A percentile compares a stretch with the other conserved stretches of the same genome.
Conservation (phyloP, 495 filamentous ascomycete species). For the Parathielavia appendiculata region DNA sequence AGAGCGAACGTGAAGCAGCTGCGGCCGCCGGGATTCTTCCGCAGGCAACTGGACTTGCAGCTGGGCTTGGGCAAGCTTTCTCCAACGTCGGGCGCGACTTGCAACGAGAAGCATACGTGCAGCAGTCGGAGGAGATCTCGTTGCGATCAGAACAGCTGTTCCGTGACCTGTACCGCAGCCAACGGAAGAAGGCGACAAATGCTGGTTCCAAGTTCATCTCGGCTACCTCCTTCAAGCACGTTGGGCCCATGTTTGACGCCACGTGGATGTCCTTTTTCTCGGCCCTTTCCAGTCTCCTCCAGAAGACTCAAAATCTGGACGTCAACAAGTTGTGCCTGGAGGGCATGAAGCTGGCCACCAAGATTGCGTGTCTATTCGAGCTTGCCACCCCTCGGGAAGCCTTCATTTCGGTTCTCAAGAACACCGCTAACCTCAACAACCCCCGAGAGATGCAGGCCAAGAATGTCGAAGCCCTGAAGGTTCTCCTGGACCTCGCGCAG, state of each 20-base stretch:
- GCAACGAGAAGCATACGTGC: slow-evolving; percentile 86
- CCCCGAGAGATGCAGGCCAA: slow-evolving; percentile 91
- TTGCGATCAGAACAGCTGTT: slow-evolving; percentile 68
- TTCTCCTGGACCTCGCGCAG: slow-evolving; percentile 82
- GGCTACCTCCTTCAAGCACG: slow-evolving; percentile 87
- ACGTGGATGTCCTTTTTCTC: slow-evolving; percentile 99
- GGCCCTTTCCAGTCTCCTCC: slow-evolving; percentile 82
- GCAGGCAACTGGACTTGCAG: slow-evolving; percentile 65
- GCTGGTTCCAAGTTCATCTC: slow-evolving; percentile 75
- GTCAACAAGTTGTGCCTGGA: slow-evolving; percentile 89
- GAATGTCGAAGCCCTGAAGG: slow-evolving; percentile 90
- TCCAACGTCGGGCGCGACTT: slow-evolving; percentile 86
- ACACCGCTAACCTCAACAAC: slow-evolving; percentile 93
- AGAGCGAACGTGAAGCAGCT: slow-evolving; percentile 82
- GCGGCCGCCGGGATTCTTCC: slow-evolving; percentile 62
- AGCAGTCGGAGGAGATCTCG: slow-evolving; percentile 88
- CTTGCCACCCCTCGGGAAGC: slow-evolving; percentile 84
- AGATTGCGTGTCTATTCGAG: slow-evolving; percentile 89
- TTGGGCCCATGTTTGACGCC: slow-evolving; percentile 97
- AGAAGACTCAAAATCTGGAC: slow-evolving; percentile 85
- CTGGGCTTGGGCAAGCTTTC: slow-evolving; percentile 82
- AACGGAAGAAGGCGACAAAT: slow-evolving; percentile 68
- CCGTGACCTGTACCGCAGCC: slow-evolving; percentile 79
- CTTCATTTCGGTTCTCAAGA: slow-evolving; percentile 88
- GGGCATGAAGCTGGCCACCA: slow-evolving; percentile 86